phyloP scores from a whole-genome alignment of 371 early-diverging fungal species.

The Conidiobolus incongruus region DNA sequence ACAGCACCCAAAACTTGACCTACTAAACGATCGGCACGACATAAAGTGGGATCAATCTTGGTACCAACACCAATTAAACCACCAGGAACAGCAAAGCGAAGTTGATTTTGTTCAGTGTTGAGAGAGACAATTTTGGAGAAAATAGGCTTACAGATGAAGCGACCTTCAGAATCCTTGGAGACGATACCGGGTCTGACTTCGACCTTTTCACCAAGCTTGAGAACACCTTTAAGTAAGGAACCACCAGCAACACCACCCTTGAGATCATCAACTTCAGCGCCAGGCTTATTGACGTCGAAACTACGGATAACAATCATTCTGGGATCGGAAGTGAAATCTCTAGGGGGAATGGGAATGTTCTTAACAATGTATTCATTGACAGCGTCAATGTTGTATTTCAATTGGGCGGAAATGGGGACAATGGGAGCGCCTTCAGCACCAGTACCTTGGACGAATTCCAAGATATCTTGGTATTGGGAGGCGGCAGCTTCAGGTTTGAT shows the following conservation, averaged over 20 bases:
- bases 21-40: constrained; percentile 97
- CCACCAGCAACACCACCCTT: constrained; percentile 99
- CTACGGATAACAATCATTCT: constrained; percentile 97
- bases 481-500: constrained; percentile 88
- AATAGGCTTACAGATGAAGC: constrained; percentile 79
- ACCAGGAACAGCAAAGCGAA: constrained; percentile 98
- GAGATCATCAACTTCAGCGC: constrained; percentile 85
- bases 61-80: constrained; percentile 99
- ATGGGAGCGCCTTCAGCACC: constrained; percentile 95
- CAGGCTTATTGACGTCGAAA: constrained; percentile 99
- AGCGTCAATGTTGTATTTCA: constrained; percentile 98
- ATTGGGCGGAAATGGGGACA: constrained; percentile 98
- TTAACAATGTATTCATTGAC: constrained; percentile 98
- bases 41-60: constrained; percentile 94
- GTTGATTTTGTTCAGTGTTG: constrained; percentile 81
- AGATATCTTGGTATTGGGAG: constrained; percentile 89
- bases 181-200: constrained; percentile 99
- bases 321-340: constrained; percentile 84
- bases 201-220: constrained; percentile 91
- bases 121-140: constrained; percentile 84
- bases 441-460: constrained; percentile 89
- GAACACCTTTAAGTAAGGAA: constrained; percentile 87
- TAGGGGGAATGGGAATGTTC: constrained; percentile 91
- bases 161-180: constrained; percentile 75
- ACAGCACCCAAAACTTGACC: constrained; percentile 95